Evolutionary conservation across 768 basidiomycete species (phyloP), one percentile per base, ranked within the genome.

Genomic region (Fibroporia radiculosa): DNA sequence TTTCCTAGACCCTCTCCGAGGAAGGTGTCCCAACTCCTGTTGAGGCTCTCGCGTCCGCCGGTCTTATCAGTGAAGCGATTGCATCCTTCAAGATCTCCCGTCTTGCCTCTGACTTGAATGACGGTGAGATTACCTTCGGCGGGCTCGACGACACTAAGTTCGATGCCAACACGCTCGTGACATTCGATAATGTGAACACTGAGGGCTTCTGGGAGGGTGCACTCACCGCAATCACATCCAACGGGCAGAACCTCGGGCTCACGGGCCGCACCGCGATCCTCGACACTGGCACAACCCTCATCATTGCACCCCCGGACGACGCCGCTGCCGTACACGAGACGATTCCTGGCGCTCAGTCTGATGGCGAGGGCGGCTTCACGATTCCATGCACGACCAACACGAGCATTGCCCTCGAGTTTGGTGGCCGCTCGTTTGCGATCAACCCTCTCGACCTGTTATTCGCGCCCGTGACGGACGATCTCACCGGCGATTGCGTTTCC

Each of bases 51-150:
- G 79, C 77, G 1, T 49, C 66, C 18, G 66, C 66, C 5, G 78
- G 78, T 25, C 65, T 77, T 42, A 79, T 92, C 45, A 50, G 65
- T 23, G 68, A 73, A 6, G 72, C 85, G 2, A 82, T 92, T 56
- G 75, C 78, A 8, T 85, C 86, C 7, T 90, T 75, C 75, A 90
- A 85, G 66, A 78, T 93, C 45, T 72, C 85, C 2, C 84, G 90
- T 46, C 65, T 82, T 26, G 70, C 74, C 7, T 87, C 91, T 57
- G 65, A 72, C 54, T 62, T 67, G 58, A 82, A 83, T 52, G 83
- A 89, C 52, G 89, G 89, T 40, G 74, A 88, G 64, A 73, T 92
- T 47, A 88, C 88, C 6, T 85, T 93, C 50, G 90, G 89, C 26
- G 82, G 74, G 11, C 71, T 89, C 26, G 85, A 92, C 62, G 11